phyloP scores from a whole-genome alignment of 2,329 filamentous ascomycete species.

The Bipolaris oryzae region DNA sequence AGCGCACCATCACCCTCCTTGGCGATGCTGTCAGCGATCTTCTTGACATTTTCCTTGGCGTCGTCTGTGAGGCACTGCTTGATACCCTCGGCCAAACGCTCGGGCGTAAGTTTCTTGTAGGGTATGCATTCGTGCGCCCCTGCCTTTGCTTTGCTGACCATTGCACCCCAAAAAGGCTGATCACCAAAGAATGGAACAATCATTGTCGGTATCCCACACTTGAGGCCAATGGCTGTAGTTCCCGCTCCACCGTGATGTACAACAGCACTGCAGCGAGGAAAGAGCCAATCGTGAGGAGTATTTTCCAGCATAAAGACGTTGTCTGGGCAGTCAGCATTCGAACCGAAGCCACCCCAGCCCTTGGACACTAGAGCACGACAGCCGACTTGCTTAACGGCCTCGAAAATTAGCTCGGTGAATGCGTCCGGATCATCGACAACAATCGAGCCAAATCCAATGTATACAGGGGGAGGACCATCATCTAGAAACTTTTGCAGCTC shows the following conservation, averaged over 20 bases:
- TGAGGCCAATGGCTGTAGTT: conserved; percentile 75
- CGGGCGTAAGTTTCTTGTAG: conserved; percentile 68
- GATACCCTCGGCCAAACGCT: conserved; percentile 73
- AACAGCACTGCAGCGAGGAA: conserved; percentile 68
- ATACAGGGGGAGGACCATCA: conserved; percentile 63
- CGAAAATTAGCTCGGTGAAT: conserved; percentile 74
- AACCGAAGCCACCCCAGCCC: conserved; percentile 75
- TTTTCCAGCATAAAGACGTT: conserved; percentile 75
- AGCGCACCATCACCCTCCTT: conserved; percentile 69
- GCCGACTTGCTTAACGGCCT: conserved; percentile 68
- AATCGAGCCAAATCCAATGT: conserved; percentile 78
- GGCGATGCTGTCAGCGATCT: conserved; percentile 67
- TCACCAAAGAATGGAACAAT: conserved; percentile 82
- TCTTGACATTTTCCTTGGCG: conserved; percentile 62
- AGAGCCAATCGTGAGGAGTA: conserved; percentile 78
- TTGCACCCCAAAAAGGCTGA: conserved; percentile 77
- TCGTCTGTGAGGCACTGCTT: conserved; percentile 68
- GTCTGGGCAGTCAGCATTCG: conserved; percentile 56
- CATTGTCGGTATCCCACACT: conserved; percentile 74
- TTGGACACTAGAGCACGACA: conserved; percentile 75
- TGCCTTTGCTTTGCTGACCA: conserved; percentile 67
- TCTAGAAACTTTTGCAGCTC: conserved; percentile 54
- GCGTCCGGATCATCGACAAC: conserved; percentile 73
- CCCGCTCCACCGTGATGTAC: conserved; percentile 81
- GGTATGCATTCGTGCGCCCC: conserved; percentile 68